Evolutionary conservation across 805 yeast genomes (phyloP).

Genomic region (Hanseniaspora lachancei): DNA sequence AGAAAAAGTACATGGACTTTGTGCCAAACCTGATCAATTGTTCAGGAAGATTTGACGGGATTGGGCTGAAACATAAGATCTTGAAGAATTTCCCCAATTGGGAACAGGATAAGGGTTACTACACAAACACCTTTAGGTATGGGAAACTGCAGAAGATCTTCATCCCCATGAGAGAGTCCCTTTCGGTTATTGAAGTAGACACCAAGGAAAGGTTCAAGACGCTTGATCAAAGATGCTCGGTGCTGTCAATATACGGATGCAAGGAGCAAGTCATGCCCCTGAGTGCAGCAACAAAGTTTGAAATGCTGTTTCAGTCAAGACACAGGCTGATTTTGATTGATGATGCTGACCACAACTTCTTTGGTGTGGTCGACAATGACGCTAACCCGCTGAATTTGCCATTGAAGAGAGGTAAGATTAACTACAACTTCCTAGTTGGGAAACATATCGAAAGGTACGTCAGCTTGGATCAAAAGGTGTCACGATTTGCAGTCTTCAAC

Average conservation of each 20-base stretch:
- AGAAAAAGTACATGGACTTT: conserved; percentile 15
- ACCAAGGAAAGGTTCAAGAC: conserved; percentile 28
- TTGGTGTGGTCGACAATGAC: conserved; percentile 34
- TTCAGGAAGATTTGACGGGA: conserved; percentile 54
- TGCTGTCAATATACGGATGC: conserved; percentile 59
- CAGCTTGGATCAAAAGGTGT: conserved; percentile 34
- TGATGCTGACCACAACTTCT: conserved; percentile 72
- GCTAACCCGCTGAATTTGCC: conserved; percentile 31
- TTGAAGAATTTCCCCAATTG: conserved; percentile 27
- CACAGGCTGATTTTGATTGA: conserved; percentile 46
- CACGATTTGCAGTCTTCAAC: conserved; percentile 35
- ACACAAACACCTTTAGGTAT: conserved; percentile 33
- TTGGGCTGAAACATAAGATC: conserved; percentile 34
- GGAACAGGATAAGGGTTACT: conserved; percentile 32
- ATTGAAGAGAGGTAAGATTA: conserved; percentile 35
- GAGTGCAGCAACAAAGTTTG: conserved; percentile 46
- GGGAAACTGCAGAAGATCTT: conserved; percentile 35
- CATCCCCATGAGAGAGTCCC: conserved; percentile 39
- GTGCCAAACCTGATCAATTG: conserved; percentile 61
- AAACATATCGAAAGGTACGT: conserved; percentile 26
- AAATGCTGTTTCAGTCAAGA: conserved; percentile 42
- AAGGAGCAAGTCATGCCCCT: conserved; percentile 54
- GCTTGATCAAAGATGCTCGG: conserved; percentile 36
- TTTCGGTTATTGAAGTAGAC: conserved; percentile 38
- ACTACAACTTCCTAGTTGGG: conserved; percentile 45